These are phyloP conservation scores for Yamadazyma friedrichii DNA, from an alignment of 1,139 yeast genomes.

Conservation along the genomic window DNA sequence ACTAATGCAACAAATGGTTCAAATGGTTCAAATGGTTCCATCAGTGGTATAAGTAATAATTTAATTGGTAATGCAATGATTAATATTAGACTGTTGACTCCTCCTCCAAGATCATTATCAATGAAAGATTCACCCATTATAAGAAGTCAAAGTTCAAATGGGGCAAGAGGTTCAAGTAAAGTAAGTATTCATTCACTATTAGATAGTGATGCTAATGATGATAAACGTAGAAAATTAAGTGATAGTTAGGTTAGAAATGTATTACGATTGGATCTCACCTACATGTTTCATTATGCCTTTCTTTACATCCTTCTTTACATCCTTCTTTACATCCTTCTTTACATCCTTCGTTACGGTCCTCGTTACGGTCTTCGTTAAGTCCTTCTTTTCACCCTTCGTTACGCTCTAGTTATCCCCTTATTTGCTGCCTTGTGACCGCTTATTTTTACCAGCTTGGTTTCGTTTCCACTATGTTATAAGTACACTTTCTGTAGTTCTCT, in stretches of 20 bases:
- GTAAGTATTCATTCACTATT: constrained; percentile 35
- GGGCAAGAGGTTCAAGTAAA: constrained; percentile 14
- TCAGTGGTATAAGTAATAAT: not conserved
- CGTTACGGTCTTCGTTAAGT: too few species aligned
- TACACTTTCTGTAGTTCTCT: too few species aligned
- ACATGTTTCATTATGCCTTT: too few species aligned
- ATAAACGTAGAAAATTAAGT: constrained; percentile 16
- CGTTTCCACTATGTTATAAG: too few species aligned
- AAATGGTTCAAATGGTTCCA: not conserved
- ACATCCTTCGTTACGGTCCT: too few species aligned
- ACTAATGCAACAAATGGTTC: not conserved
- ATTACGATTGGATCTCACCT: too few species aligned
- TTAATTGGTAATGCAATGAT: not conserved
- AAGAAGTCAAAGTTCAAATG: constrained; percentile 16
- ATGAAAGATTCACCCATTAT: constrained; percentile 17
- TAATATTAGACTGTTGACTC: constrained; percentile 9
- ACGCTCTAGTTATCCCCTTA: too few species aligned
- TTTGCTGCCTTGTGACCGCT: too few species aligned
- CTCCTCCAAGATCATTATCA: constrained; percentile 11
- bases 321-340: too few species aligned
- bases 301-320: too few species aligned
- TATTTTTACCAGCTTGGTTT: too few species aligned
- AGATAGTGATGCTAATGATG: constrained; percentile 19
- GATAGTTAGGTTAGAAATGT: not conserved
- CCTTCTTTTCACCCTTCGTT: too few species aligned